These are phyloP conservation scores for Usnea hakonensis DNA, from an alignment of 495 filamentous ascomycete genomes.

Conservation along the genomic window DNA sequence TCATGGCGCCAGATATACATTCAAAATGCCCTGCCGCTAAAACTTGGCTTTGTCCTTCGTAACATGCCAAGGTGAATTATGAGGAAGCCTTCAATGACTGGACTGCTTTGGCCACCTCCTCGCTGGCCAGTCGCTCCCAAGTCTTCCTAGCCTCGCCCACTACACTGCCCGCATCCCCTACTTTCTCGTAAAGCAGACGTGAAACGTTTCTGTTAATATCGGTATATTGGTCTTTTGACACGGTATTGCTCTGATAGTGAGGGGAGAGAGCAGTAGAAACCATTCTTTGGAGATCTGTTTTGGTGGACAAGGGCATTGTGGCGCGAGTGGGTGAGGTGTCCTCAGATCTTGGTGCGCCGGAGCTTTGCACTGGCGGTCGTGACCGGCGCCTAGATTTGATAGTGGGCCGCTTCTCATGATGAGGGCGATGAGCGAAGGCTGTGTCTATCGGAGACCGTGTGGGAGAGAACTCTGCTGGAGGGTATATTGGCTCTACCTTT, in stretches of 20 bases:
- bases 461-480: conserved; percentile 53
- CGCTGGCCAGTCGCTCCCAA: conserved; percentile 62
- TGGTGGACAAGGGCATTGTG: conserved; percentile 59
- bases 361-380: conserved; percentile 36
- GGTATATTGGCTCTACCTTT: conserved; percentile 52
- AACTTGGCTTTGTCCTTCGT: background rate
- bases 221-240: conserved; percentile 78
- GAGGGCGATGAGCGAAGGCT: conserved; percentile 23
- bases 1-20: background rate
- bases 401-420: conserved; percentile 9
- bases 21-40: conserved; percentile 6
- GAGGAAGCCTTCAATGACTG: conserved; percentile 22
- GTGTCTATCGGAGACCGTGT: conserved; percentile 48
- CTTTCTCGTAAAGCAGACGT: conserved; percentile 74
- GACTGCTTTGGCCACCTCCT: conserved; percentile 66
- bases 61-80: background rate
- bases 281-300: conserved; percentile 73
- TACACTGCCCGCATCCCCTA: conserved; percentile 52
- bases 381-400: conserved; percentile 42
- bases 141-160: conserved; percentile 49
- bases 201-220: conserved; percentile 80
- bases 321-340: conserved; percentile 50
- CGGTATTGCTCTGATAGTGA: conserved; percentile 56
- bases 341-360: conserved; percentile 36
- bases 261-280: conserved; percentile 71